Conservation (phyloP, 2,329 filamentous ascomycete species). For the Colletotrichum liriopes region DNA sequence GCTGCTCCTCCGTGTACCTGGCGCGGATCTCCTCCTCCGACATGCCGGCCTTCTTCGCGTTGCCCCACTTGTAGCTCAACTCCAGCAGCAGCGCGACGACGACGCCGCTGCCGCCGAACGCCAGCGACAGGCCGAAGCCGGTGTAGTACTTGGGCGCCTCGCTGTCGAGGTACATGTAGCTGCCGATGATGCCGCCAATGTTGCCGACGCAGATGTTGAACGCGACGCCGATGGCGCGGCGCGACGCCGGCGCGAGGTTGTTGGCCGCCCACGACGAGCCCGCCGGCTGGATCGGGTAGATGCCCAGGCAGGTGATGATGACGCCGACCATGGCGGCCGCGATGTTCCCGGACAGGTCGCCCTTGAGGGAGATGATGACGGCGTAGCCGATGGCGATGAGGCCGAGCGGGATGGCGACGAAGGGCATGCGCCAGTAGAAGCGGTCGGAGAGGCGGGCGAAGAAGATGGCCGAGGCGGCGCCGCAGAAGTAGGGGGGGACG, state of each 20-base stretch:
- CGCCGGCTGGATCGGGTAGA: constrained; percentile 76
- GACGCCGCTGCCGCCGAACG: constrained; percentile 50
- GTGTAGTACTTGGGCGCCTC: constrained; percentile 55
- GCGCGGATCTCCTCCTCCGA: constrained; percentile 47
- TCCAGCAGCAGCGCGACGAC: constrained; percentile 51
- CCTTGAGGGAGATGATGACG: constrained; percentile 71
- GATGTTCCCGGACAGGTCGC: constrained; percentile 57
- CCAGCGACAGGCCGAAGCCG: constrained; percentile 52
- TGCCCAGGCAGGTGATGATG: constrained; percentile 78
- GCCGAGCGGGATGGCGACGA: constrained; percentile 73
- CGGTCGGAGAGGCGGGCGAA: constrained; percentile 78
- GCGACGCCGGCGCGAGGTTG: constrained; percentile 68
- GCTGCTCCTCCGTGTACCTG: constrained; percentile 43
- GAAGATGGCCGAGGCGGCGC: constrained; percentile 73
- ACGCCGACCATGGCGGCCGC: constrained; percentile 76
- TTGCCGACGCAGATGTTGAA: constrained; percentile 58
- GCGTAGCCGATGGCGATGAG: constrained; percentile 75
- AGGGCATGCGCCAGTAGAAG: constrained; percentile 75
- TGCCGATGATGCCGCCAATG: constrained; percentile 58
- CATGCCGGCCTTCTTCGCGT: constrained; percentile 47
- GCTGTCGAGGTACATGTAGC: constrained; percentile 55
- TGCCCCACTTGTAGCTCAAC: constrained; percentile 48
- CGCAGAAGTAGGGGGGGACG: constrained; percentile 72
- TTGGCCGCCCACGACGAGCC: constrained; percentile 80
- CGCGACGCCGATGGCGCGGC: constrained; percentile 57